These are phyloP conservation scores for Mycena polygramma DNA, from an alignment of 768 basidiomycete genomes.

Conservation along the genomic window DNA sequence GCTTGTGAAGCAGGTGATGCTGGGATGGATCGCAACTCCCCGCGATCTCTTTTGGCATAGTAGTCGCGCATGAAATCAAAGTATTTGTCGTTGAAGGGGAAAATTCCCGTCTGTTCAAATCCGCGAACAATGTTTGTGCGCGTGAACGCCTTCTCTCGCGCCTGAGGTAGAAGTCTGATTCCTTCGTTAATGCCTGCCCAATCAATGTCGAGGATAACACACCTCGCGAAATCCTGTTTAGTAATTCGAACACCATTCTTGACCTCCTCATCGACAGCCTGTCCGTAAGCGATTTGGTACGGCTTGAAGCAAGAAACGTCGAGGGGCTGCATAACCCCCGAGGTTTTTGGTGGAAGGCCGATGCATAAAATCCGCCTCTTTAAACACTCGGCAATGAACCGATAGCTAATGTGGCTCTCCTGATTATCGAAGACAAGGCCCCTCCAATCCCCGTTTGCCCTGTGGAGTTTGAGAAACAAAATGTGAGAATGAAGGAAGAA, in stretches of 20 bases:
- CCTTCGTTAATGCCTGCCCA: too few species aligned
- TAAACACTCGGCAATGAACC: background rate
- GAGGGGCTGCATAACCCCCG: constrained; percentile 16
- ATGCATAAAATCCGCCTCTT: constrained; percentile 14
- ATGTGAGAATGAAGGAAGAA: too few species aligned
- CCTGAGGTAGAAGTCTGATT: background rate
- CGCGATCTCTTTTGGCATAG: background rate
- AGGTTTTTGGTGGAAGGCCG: constrained; percentile 24
- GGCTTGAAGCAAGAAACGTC: constrained; percentile 23
- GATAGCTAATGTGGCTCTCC: constrained; percentile 5
- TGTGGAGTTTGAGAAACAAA: too few species aligned
- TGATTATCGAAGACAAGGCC: constrained; percentile 22
- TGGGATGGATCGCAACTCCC: background rate
- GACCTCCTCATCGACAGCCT: constrained; percentile 7
- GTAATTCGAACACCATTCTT: background rate
- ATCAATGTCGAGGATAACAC: too few species aligned
- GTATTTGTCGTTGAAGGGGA: constrained; percentile 12
- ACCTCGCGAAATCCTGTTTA: constrained; percentile 12
- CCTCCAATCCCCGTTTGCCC: constrained; percentile 12
- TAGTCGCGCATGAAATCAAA: constrained; percentile 17
- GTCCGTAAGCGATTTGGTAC: constrained; percentile 12
- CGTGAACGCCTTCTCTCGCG: background rate
- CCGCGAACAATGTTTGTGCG: background rate
- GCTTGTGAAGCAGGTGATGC: background rate
- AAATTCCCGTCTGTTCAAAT: constrained; percentile 3